Evolutionary conservation across 257 asterid genomes (phyloP), one percentile per base, ranked within the genome.

Genomic region (Haberlea rhodopensis): DNA sequence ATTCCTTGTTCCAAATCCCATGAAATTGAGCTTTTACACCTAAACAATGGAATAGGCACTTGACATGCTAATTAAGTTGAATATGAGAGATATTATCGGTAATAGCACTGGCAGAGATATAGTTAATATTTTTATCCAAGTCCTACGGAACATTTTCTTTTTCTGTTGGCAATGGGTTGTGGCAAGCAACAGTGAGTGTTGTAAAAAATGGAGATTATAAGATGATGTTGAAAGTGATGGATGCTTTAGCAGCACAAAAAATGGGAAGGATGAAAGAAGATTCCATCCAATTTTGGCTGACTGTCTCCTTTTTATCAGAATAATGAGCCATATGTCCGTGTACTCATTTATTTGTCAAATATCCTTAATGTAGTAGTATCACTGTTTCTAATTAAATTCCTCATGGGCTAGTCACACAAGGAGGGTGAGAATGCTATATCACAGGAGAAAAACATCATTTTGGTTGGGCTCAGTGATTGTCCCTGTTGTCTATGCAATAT

Each of bases 31-130:
- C 8, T 34, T 67, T 4, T 28, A 26, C 10, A 27, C 57, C 45
- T 58, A 22, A 28, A 18, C n/a, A n/a, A n/a, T n/a, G n/a, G n/a
- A n/a, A n/a, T n/a, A n/a, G n/a, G n/a, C n/a, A n/a, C n/a, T n/a
- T n/a, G n/a, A n/a, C n/a, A n/a, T n/a, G n/a, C n/a, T n/a, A n/a
- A n/a, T n/a, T n/a, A n/a, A n/a, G n/a, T n/a, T n/a, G n/a, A n/a
- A n/a, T n/a, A n/a, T n/a, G n/a, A n/a, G n/a, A 31, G 34, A 54
- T 25, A 46, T 48, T n/a, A 19, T 43, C 18, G 59, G 57, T 59
- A n/a, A 37, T n/a, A n/a, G n/a, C n/a, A n/a, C n/a, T 37, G 11
- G n/a, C 46, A 2, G 46, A 10, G 46, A 37, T 11, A 2, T 37
- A 11, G n/a, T n/a, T 11, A 10, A 37, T 34, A 34, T 8, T 8